Evolutionary conservation across 495 filamentous ascomycete genomes (phyloP).

Genomic region (Tuber magnatum): DNA sequence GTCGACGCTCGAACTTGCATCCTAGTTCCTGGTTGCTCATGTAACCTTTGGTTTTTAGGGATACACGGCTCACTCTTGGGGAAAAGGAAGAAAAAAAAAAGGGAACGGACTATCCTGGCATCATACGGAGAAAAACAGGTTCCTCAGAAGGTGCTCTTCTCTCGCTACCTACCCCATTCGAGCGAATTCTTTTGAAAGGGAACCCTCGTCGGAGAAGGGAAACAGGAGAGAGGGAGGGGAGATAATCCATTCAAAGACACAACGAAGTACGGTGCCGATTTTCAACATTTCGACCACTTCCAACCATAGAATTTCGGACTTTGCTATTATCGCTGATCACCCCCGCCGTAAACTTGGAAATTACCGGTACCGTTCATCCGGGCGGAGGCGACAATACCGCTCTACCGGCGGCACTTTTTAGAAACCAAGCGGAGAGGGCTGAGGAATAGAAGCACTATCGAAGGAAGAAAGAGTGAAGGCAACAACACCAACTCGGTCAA

Average conservation of each 20-base stretch:
- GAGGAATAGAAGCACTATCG: background rate
- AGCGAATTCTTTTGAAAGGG: background rate
- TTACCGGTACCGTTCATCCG: background rate
- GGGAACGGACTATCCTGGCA: background rate
- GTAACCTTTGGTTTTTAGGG: constrained; percentile 5
- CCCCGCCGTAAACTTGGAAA: background rate
- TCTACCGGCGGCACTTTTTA: background rate
- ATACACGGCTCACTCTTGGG: background rate
- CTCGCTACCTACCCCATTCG: background rate
- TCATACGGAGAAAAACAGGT: background rate
- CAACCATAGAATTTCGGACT: background rate
- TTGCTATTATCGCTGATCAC: background rate
- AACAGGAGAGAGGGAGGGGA: background rate
- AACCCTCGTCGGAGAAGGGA: background rate
- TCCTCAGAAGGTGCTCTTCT: background rate
- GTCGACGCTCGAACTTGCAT: background rate
- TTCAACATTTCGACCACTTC: background rate
- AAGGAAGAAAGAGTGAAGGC: background rate
- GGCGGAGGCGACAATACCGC: background rate
- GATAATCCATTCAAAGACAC: background rate
- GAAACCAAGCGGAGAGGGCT: background rate
- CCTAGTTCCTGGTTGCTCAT: background rate
- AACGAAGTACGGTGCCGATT: background rate
- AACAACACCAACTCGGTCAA: background rate
- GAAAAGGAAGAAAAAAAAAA: background rate